phyloP scores from a whole-genome alignment of 1,284 basidiomycete genomes.

The Flammula alnicola region DNA sequence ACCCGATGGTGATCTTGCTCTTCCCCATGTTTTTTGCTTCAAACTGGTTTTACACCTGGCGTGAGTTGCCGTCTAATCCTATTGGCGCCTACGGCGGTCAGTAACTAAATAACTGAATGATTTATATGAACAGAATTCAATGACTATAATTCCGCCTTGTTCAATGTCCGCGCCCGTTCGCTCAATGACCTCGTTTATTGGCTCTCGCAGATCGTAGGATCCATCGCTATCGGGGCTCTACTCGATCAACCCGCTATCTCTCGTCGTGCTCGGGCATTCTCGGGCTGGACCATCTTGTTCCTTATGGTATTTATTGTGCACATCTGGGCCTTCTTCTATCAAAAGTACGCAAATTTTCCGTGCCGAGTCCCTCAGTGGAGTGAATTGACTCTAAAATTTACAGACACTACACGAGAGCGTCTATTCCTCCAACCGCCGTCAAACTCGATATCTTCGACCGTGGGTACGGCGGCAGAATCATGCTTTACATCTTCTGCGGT shows the following conservation, averaged over 20 bases:
- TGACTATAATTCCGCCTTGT: slow-evolving; percentile 65
- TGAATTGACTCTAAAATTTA: neutral
- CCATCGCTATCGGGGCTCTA: slow-evolving; percentile 63
- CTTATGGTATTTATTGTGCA: slow-evolving; percentile 67
- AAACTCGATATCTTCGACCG: slow-evolving; percentile 61
- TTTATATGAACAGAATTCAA: slow-evolving; percentile 57
- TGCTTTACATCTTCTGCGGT: slow-evolving; percentile 66
- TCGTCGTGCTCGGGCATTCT: slow-evolving; percentile 66
- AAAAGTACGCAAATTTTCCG: slow-evolving; percentile 49
- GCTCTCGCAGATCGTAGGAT: slow-evolving; percentile 69
- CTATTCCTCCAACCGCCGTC: slow-evolving; percentile 38
- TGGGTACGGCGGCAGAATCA: slow-evolving; percentile 54
- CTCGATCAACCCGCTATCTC: slow-evolving; percentile 58
- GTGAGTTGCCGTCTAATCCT: slow-evolving; percentile 46
- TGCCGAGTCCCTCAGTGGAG: no score
- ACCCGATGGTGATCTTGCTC: slow-evolving; percentile 60
- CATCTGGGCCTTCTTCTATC: slow-evolving; percentile 73
- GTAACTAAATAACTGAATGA: neutral
- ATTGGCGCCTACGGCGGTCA: neutral
- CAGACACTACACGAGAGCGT: slow-evolving; percentile 67
- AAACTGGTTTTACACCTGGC: slow-evolving; percentile 83
- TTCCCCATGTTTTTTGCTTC: slow-evolving; percentile 76
- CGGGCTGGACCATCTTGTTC: slow-evolving; percentile 65
- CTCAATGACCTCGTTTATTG: slow-evolving; percentile 75
- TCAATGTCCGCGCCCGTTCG: slow-evolving; percentile 68